Percentiles rank a stretch among this genome's conserved stretches.
phyloP scores from a whole-genome alignment of 768 basidiomycete genomes.

The Boletus tomentosulus region DNA sequence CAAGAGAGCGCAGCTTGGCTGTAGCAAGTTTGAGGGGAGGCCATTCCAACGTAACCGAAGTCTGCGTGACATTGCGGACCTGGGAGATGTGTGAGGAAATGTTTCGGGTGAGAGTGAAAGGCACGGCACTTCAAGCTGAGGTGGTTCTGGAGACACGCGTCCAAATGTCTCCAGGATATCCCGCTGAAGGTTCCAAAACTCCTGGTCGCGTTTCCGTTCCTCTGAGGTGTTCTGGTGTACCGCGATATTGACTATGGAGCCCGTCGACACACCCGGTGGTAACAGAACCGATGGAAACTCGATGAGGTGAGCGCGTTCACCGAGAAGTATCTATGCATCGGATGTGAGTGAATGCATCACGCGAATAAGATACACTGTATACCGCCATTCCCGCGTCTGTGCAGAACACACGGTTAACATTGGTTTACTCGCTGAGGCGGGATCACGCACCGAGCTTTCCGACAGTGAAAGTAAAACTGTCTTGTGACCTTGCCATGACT shows the following conservation, averaged over 20 bases:
- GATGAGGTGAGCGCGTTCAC: slow-evolving; percentile 92
- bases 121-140: slow-evolving; percentile 62
- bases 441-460: slow-evolving; percentile 81
- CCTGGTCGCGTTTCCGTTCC: slow-evolving; percentile 74
- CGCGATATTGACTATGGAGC: slow-evolving; percentile 96
- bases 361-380: slow-evolving; percentile 11
- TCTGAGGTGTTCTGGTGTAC: slow-evolving; percentile 84
- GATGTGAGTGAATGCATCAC: slow-evolving; percentile 1
- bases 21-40: slow-evolving; percentile 79
- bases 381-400: slow-evolving; percentile 96
- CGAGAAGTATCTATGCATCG: slow-evolving; percentile 70
- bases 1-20: slow-evolving; percentile 80
- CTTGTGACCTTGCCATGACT: slow-evolving; percentile 39
- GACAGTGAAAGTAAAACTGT: slow-evolving; percentile 88
- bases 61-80: slow-evolving; percentile 94
- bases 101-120: neutral
- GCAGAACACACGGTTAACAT: slow-evolving; percentile 6
- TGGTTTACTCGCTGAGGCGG: neutral
- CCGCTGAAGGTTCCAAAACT: slow-evolving; percentile 83
- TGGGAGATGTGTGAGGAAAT: slow-evolving; percentile 25
- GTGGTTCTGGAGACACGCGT: slow-evolving; percentile 57
- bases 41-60: slow-evolving; percentile 96
- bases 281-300: slow-evolving; percentile 96
- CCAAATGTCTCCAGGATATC: slow-evolving; percentile 79
- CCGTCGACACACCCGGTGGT: slow-evolving; percentile 87